Evolutionary conservation across 306 rosid species (phyloP).

Genomic region (Nissolia schottii): DNA sequence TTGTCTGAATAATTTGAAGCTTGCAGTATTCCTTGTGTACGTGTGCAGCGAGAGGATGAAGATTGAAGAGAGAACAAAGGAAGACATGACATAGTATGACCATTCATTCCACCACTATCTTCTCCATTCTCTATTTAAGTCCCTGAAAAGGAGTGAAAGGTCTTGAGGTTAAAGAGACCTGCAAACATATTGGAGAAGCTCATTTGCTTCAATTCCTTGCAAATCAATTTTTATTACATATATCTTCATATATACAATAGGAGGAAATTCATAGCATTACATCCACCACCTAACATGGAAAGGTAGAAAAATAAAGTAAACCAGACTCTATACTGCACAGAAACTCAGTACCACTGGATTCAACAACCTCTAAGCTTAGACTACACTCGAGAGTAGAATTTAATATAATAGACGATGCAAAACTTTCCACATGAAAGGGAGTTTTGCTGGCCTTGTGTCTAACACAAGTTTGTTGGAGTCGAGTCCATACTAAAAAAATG

Average conservation of each 20-base stretch:
- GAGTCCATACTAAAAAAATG: constrained; percentile 27
- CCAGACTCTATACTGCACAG: not conserved
- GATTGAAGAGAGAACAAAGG: not conserved
- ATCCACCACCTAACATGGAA: constrained; percentile 2
- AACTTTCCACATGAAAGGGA: constrained; percentile 22
- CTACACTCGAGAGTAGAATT: constrained; percentile 13
- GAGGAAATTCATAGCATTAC: constrained; percentile 14
- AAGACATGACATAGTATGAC: not conserved
- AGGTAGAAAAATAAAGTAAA: constrained; percentile 6
- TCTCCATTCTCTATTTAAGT: not conserved
- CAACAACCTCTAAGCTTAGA: constrained; percentile 7
- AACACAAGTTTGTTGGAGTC: constrained; percentile 7
- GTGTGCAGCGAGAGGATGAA: constrained; percentile 10
- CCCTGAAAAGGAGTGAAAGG: not conserved
- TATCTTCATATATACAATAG: constrained; percentile 21
- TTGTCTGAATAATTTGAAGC: constrained; percentile 25
- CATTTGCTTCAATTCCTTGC: constrained; percentile 20
- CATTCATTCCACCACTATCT: not conserved
- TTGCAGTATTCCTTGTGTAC: constrained; percentile 4
- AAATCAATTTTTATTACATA: constrained; percentile 3
- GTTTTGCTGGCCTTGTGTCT: not conserved
- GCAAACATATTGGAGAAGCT: not conserved
- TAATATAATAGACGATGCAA: not conserved
- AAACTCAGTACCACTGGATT: constrained; percentile 11
- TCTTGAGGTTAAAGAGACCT: not conserved